These are phyloP conservation scores for Leptodermis oblonga DNA, from an alignment of 257 asterid species.

Conservation along the genomic window DNA sequence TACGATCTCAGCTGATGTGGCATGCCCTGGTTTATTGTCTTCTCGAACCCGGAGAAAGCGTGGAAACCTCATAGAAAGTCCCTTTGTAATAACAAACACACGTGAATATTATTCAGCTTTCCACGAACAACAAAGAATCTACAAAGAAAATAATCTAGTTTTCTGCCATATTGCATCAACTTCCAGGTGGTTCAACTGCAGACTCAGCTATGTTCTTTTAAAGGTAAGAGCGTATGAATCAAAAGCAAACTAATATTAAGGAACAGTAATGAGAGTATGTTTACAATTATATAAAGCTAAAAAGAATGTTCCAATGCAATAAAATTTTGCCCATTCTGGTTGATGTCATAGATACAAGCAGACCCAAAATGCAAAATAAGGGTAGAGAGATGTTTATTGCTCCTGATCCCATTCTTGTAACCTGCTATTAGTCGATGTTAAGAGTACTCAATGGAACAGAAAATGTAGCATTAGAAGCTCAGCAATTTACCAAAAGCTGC, in stretches of 20 bases:
- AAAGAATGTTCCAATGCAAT: neutral
- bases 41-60: constrained; percentile 74
- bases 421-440: constrained; percentile 35
- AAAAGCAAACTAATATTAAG: constrained; percentile 8
- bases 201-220: too few relatives aligned
- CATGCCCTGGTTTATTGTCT: constrained; percentile 88
- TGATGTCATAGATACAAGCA: constrained; percentile 88
- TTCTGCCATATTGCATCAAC: neutral
- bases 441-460: constrained; percentile 6
- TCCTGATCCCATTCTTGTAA: constrained; percentile 63
- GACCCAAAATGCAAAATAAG: constrained; percentile 86
- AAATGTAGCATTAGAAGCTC: neutral
- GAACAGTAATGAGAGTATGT: too few relatives aligned
- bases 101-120: neutral
- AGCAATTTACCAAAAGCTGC: constrained; percentile 75
- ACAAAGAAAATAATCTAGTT: neutral
- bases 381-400: constrained; percentile 91
- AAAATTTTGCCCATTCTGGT: constrained; percentile 76
- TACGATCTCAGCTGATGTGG: constrained; percentile 81
- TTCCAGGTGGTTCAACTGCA: constrained; percentile 4
- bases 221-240: neutral
- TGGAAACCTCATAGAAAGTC: constrained; percentile 86
- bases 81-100: constrained; percentile 43
- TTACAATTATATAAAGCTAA: neutral
- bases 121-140: neutral